Conservation (phyloP, 345 rosid genomes). For the Citrus sinensis region DVS_A1.0 CM039163.1:17713001-17713500, state of each 20-base stretch:
- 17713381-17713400: slow-evolving; percentile 2
- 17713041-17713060: background rate
- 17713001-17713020: background rate
- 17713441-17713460: background rate
- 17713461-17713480: background rate
- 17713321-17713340: background rate
- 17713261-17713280: slow-evolving; percentile 35
- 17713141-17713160: background rate
- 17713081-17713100: background rate
- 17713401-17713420: background rate
- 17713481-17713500: background rate
- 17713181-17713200: background rate
- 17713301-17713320: background rate
- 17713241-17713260: slow-evolving; percentile 79
- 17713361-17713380: background rate
- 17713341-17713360: background rate
- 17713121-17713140: background rate
- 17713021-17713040: background rate
- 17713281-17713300: too few relatives aligned
- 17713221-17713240: slow-evolving; percentile 55
- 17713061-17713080: background rate
- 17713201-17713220: background rate
- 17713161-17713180: background rate
- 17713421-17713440: background rate
- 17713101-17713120: background rate